Evolutionary conservation across 1,284 basidiomycete genomes (phyloP).

Genomic region (Puccinia coronata): DNA sequence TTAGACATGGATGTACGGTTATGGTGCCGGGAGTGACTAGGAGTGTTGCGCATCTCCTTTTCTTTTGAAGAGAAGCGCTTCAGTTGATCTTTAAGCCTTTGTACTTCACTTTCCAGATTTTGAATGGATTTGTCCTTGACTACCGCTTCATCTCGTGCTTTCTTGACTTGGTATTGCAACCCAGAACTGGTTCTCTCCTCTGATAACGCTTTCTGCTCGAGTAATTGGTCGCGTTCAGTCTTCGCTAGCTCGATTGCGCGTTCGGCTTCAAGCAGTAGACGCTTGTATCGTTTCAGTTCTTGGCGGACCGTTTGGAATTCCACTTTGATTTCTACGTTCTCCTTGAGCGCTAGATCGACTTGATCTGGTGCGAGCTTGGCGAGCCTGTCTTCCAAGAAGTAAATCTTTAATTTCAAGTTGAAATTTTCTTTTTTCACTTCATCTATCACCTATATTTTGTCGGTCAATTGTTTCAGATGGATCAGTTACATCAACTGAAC

Average conservation of each 20-base stretch:
- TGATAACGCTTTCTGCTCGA: conserved; percentile 48
- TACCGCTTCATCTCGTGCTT: conserved; percentile 50
- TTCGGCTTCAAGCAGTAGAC: conserved; percentile 79
- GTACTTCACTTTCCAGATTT: conserved; percentile 38
- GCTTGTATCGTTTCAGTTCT: conserved; percentile 89
- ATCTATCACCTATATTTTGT: conserved; percentile 73
- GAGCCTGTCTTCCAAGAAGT: conserved; percentile 86
- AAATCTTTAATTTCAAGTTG: conserved; percentile 86
- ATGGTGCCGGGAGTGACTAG: conserved; percentile 40
- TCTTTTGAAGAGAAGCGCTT: conserved; percentile 48
- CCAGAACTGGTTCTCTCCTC: conserved; percentile 22
- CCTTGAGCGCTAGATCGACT: conserved; percentile 83
- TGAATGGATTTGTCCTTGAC: conserved; percentile 51
- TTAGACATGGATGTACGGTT: conserved; percentile 51
- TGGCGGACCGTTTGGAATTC: conserved; percentile 86
- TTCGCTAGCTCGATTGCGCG: conserved; percentile 74
- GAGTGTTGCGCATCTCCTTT: background rate
- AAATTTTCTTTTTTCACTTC: conserved; percentile 93
- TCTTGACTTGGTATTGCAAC: conserved; percentile 58
- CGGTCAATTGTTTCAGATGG: background rate
- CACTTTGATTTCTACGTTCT: conserved; percentile 90
- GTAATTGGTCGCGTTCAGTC: conserved; percentile 60
- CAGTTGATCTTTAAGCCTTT: conserved; percentile 28
- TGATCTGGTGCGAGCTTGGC: conserved; percentile 81
- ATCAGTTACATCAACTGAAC: background rate